Conservation (phyloP, 306 rosid genomes). For the Pterocarpus santalinus region DNA sequence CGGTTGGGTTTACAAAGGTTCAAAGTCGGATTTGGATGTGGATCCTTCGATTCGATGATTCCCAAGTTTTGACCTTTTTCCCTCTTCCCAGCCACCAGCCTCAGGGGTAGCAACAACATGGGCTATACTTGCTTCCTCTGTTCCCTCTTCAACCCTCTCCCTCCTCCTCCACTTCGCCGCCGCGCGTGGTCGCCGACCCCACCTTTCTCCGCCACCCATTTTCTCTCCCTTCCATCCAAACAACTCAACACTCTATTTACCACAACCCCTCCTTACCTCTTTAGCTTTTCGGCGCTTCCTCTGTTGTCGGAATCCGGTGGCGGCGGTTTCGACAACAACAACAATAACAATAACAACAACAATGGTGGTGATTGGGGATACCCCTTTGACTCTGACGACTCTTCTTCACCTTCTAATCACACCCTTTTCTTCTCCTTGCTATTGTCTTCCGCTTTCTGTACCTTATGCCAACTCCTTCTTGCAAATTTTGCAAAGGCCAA, state of each 20-base stretch:
- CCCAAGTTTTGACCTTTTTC: conserved; percentile 27
- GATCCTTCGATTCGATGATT: not conserved
- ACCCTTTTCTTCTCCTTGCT: conserved; percentile 55
- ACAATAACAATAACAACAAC: conserved; percentile 26
- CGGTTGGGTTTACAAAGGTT: not conserved
- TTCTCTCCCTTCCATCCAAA: conserved; percentile 3
- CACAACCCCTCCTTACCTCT: conserved; percentile 34
- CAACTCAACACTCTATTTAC: not conserved
- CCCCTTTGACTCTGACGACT: conserved; percentile 57
- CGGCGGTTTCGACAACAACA: conserved; percentile 15
- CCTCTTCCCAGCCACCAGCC: not conserved
- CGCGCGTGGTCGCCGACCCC: not conserved
- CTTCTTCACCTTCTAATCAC: conserved; percentile 48
- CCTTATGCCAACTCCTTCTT: conserved; percentile 65
- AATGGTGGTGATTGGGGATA: conserved; percentile 57
- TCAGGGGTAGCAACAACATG: conserved; percentile 26
- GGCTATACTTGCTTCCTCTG: conserved; percentile 43
- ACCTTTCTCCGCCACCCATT: conserved; percentile 32
- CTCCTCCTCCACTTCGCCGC: conserved; percentile 31
- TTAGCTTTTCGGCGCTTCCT: conserved; percentile 44
- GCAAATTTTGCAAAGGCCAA: conserved; percentile 69
- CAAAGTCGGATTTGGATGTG: not conserved
- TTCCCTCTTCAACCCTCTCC: conserved; percentile 28
- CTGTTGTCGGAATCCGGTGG: conserved; percentile 30
- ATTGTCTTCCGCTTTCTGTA: conserved; percentile 52